Base-by-base conservation (phyloP, 768 basidiomycete genomes). In the Boletus sp. region DNA sequence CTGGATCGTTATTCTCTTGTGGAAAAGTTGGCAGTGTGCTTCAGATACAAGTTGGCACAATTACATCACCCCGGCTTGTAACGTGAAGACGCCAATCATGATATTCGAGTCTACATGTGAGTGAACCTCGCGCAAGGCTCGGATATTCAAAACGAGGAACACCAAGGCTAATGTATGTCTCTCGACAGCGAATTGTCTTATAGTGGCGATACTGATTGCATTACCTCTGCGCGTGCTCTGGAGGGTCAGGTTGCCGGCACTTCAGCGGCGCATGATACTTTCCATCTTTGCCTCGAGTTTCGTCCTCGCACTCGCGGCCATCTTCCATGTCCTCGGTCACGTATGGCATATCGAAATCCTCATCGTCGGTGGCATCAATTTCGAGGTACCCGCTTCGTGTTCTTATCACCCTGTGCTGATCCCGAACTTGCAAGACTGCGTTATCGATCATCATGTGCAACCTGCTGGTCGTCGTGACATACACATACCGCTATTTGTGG, bases 211-310 rank as follows among this genome's bases (percentile, higher is more conserved):
- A 37, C 50, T 65, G n/a, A 46, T 66, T n/a, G 58, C 6, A 9
- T 18, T 64, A 14, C 63, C 63, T 2, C n/a, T 66, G 18, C 20
- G 55, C 3, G 15, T 65, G 47, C 58, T 66, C 10, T 63, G 61
- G 64, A 51, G 41, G 33, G 53, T 66, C 37, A 65, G 44, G 29
- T 50, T 66, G 5, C 61, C 61, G 0, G 36, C 9, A 2, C 46
- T 41, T 49, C 61, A 61, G 11, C 52, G 61, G 14, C 51, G 59
- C 15, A 65, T 65, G 65, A 63, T 66, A 24, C 55, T 65, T 18
- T 49, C 50, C 4, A 54, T 56, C 35, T 65, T 65, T 37, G 33
- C 59, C 3, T 65, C 64, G 10, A 62, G 64, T n/a, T 11, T 57
- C 24, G 17, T 60, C n/a, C 47, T 66, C 5, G 47, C 59, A n/a